Evolutionary conservation across 2,329 filamentous ascomycete species (phyloP), one percentile per base, ranked within the genome.

Genomic region (Mycosphaerella sp.): DNA sequence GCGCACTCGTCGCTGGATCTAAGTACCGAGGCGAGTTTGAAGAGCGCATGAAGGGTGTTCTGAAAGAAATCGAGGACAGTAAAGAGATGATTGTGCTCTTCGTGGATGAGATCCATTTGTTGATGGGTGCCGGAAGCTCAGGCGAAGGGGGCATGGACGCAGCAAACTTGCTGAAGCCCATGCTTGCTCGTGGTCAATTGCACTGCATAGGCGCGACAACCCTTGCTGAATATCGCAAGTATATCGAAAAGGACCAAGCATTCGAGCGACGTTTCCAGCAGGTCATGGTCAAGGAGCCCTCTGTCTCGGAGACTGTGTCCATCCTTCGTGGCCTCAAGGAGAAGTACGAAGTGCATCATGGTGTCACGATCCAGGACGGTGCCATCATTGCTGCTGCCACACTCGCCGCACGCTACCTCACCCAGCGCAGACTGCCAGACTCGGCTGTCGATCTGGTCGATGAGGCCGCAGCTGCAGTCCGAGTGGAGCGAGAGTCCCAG

Each of bases 211-310:
- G 93, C 70, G 93, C 93, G 5, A 98, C 93, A 1, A 98, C 93
- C 1, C 79, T 98, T 52, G 82, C 84, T 55, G 93, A 98, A 70
- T 98, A 98, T 73, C 83, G 93, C 66, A 98, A 98, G 71, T 97
- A 98, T 72, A 95, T 98, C 58, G 93, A 98, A 71, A 98, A 98
- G 73, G 93, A 98, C 64, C 87, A 89, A 41, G 93, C 93, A 41
- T 98, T 98, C 68, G 93, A 98, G 72, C 88, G 93, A 71, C 87
- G 93, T 70, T 98, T 98, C 79, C 93, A 98, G 70, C 93, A 98
- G 71, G 93, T 98, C 35, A 72, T 98, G 40, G 91, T 97, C 69
- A 96, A 96, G 74, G 93, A 98, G 68, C 93, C 93, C 2, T 79
- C 82, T 5, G 84, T 97, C 43, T 71, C 81, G 1, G 93, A 98